These are phyloP conservation scores for Agaricus sinodeliciosus DNA, from an alignment of 768 basidiomycete genomes.

Conservation along the genomic window DNA sequence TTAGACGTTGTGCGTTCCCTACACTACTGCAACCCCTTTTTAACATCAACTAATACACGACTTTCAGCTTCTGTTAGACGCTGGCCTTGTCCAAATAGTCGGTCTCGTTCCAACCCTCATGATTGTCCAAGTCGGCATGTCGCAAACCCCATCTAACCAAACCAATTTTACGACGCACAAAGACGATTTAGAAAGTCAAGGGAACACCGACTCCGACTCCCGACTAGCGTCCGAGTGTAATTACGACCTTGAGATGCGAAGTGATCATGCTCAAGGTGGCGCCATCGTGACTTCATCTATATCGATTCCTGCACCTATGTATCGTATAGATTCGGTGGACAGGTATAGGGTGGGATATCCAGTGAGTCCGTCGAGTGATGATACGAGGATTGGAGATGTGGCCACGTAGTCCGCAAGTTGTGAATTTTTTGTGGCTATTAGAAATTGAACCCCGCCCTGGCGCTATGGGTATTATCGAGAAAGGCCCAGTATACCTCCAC, in stretches of 20 bases:
- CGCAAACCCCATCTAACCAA: neutral
- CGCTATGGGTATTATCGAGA: too few species aligned
- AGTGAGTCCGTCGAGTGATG: neutral
- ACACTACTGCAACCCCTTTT: neutral
- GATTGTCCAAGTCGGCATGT: slow-evolving; percentile 6
- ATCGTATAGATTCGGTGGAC: slow-evolving; percentile 3
- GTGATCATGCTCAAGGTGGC: neutral
- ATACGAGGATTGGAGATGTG: neutral
- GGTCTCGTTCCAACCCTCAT: slow-evolving; percentile 9
- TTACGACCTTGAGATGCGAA: neutral
- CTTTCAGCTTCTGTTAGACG: slow-evolving; percentile 15
- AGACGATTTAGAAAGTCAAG: neutral
- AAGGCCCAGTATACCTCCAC: too few species aligned
- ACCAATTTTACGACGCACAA: slow-evolving; percentile 2
- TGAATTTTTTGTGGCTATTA: neutral
- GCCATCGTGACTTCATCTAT: neutral
- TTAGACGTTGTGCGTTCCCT: slow-evolving; percentile 1
- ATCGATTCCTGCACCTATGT: slow-evolving; percentile 4
- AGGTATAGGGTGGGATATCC: slow-evolving; percentile 2
- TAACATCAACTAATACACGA: neutral
- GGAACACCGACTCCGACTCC: neutral
- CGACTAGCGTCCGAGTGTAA: neutral
- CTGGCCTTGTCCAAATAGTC: slow-evolving; percentile 25
- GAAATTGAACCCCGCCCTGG: too few species aligned
- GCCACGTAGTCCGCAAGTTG: neutral